Evolutionary conservation across 2,329 filamentous ascomycete species (phyloP).

Genomic region (Pseudopyrenochaeta lycopersici): DNA sequence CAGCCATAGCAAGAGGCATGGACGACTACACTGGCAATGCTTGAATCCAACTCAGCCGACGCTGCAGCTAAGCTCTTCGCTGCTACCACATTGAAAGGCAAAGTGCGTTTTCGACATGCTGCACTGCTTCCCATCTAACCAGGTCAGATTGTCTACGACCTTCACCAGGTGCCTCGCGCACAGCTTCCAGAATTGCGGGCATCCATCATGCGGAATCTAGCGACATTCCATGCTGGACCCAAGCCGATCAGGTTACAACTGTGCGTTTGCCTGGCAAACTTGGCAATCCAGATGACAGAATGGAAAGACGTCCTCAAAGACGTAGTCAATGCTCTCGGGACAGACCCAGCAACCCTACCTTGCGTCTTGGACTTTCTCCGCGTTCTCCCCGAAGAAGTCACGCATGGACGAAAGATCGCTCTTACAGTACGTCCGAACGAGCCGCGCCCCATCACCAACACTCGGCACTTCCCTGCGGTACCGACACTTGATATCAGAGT

Average conservation of each 20-base stretch:
- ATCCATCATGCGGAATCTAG: conserved; percentile 83
- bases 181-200: conserved; percentile 81
- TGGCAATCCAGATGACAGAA: conserved; percentile 94
- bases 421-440: conserved; percentile 88
- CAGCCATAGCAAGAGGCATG: conserved; percentile 80
- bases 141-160: conserved; percentile 90
- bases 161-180: conserved; percentile 82
- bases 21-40: conserved; percentile 84
- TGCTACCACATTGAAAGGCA: conserved; percentile 95
- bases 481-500: conserved; percentile 48
- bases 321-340: conserved; percentile 80
- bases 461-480: conserved; percentile 47
- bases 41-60: conserved; percentile 79
- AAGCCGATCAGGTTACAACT: conserved; percentile 84
- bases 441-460: conserved; percentile 46
- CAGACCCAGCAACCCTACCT: conserved; percentile 78
- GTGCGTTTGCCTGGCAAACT: conserved; percentile 90
- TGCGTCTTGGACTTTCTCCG: conserved; percentile 95
- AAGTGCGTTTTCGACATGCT: conserved; percentile 67
- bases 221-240: conserved; percentile 81
- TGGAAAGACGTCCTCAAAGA: conserved; percentile 93
- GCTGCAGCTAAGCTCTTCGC: conserved; percentile 93
- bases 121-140: conserved; percentile 23
- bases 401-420: conserved; percentile 98
- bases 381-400: conserved; percentile 98